Evolutionary conservation across 2,329 filamentous ascomycete genomes (phyloP), one percentile per base, ranked within the genome.

Genomic region (Xylaria polymorpha): DNA sequence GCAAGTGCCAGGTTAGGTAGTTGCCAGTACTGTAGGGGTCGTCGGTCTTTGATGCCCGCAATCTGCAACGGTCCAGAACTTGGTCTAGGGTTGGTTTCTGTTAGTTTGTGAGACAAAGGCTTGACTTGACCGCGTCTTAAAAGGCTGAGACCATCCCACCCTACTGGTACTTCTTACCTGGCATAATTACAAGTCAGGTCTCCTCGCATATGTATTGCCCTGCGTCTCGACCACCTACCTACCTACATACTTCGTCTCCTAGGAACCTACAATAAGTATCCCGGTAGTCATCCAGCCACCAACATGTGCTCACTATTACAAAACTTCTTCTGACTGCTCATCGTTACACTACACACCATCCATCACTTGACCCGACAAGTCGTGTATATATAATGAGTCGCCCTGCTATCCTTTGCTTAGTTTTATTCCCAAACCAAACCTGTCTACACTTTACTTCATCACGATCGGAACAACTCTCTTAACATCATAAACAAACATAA

Each of bases 301-400:
- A 57, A 46, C 62, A 60, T 62, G 37, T 43, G 43, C 44, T 61
- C 58, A 64, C 39, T 14, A 68, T 64, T 68, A 57, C 66, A 56
- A 62, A 50, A 62, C 35, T 44, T 55, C 32, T 35, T 55, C 46
- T 65, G 44, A 48, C 61, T 64, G 32, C 22, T 56, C 44, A 57
- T 65, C 18, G 61, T 64, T 66, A 66, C 68, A 70, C 61, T 69
- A 66, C 67, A 69, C 64, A 39, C 14, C 18, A 20, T 64, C 14
- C 18, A 20, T 64, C 32, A 22, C 58, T 60, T 66, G 46, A 64
- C 65, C 66, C 56, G 65, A 55, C 61, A 48, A 55, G 60, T n/a
- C 46, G 59, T 50, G 65, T 51, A 57, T 72, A 71, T 75, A 75
- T 72, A 68, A 75, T 68, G 72, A 76, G 57, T 57, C 70, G 20